These are phyloP conservation scores for Serendipita sp. DNA, from an alignment of 768 basidiomycete genomes.

Conservation along the genomic window DNA sequence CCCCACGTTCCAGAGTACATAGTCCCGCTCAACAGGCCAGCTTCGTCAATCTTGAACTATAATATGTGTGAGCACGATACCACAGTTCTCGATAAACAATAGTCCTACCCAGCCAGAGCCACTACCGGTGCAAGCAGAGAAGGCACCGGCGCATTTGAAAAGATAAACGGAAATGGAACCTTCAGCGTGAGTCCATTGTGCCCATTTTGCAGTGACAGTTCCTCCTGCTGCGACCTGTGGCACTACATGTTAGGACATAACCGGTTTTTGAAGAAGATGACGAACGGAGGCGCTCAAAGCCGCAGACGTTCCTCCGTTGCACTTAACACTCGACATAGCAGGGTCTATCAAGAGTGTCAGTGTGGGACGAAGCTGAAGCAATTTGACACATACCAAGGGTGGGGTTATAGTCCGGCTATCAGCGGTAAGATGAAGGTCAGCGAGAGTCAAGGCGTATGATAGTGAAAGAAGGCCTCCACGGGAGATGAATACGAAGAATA, in stretches of 20 bases:
- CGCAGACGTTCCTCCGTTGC: conserved; percentile 8
- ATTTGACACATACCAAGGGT: neutral
- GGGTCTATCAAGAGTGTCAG: neutral
- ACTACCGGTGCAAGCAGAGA: neutral
- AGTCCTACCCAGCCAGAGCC: neutral
- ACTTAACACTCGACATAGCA: neutral
- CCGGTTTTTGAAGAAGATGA: no score
- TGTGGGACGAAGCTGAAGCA: neutral
- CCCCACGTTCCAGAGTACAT: conserved; percentile 10
- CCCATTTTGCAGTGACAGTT: conserved; percentile 6
- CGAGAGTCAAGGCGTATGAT: neutral
- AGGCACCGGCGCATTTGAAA: neutral
- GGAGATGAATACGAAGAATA: neutral
- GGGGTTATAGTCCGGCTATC: neutral
- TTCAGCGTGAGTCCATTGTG: conserved; percentile 11
- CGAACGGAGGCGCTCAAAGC: conserved; percentile 1
- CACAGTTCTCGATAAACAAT: neutral
- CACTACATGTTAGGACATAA: no score
- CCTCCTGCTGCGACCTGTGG: conserved; percentile 4
- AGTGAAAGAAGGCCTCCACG: neutral
- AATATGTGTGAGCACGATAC: neutral
- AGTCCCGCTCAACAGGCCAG: conserved; percentile 9
- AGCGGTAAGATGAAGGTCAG: neutral
- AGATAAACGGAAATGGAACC: conserved; percentile 9
- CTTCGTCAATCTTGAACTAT: conserved; percentile 9